Evolutionary conservation across 495 filamentous ascomycete genomes (phyloP).

Genomic region (Pyrenula massariospora): DNA sequence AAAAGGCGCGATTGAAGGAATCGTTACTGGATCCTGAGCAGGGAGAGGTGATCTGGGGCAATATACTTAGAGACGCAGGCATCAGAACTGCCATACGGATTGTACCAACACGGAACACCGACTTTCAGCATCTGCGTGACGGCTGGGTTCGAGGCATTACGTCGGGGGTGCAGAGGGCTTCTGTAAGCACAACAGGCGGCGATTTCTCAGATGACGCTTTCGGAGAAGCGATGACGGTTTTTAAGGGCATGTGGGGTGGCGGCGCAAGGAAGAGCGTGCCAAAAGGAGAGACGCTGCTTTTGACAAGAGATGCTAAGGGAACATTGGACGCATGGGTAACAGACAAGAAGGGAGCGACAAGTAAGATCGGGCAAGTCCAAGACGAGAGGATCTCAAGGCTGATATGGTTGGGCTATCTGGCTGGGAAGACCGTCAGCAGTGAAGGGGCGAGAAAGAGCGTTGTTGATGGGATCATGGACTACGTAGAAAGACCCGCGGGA

Average conservation of each 20-base stretch:
- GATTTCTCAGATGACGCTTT: constrained; percentile 48
- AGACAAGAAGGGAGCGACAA: constrained; percentile 20
- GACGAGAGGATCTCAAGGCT: constrained; percentile 73
- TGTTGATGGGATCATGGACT: constrained; percentile 74
- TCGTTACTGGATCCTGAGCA: constrained; percentile 56
- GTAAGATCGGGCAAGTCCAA: constrained; percentile 51
- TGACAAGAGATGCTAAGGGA: constrained; percentile 58
- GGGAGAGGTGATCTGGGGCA: constrained; percentile 61
- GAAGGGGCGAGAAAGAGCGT: constrained; percentile 70
- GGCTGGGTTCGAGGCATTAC: constrained; percentile 81
- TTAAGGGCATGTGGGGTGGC: constrained; percentile 68
- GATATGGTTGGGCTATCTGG: constrained; percentile 85
- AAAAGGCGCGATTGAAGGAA: constrained; percentile 58
- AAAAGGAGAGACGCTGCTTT: constrained; percentile 60
- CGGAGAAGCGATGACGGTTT: constrained; percentile 54
- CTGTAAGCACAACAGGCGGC: neutral
- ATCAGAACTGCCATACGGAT: constrained; percentile 65
- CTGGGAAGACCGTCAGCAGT: constrained; percentile 76
- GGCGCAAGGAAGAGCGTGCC: constrained; percentile 52
- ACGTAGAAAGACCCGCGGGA: constrained; percentile 82
- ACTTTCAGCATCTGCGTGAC: constrained; percentile 84
- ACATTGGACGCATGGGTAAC: constrained; percentile 59
- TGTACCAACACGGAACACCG: constrained; percentile 76
- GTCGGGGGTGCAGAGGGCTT: constrained; percentile 42
- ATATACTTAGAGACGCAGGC: constrained; percentile 48